These are phyloP conservation scores for Calonectria naviculata DNA, from an alignment of 2,329 filamentous ascomycete genomes.

Conservation along the genomic window DNA sequence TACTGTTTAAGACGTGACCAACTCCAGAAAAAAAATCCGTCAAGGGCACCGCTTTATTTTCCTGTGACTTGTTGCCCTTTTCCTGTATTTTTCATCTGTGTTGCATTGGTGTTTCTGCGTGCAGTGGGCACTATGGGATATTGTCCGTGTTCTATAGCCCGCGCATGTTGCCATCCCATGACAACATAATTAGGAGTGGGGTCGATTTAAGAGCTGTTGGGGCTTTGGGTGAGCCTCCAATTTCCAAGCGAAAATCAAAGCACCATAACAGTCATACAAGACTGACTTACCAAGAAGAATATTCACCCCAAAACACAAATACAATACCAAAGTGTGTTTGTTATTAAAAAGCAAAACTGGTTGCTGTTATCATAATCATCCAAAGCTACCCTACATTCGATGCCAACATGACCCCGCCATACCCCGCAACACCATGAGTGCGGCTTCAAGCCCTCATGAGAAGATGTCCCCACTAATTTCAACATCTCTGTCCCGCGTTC, in stretches of 20 bases:
- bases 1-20: too few species aligned
- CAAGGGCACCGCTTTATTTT: too few species aligned
- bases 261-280: too few species aligned
- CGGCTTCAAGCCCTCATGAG: constrained; percentile 1
- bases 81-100: neutral
- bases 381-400: constrained; percentile 12
- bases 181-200: neutral
- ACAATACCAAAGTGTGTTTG: neutral
- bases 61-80: too few species aligned
- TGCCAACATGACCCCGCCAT: constrained; percentile 17
- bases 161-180: neutral
- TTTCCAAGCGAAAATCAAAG: neutral
- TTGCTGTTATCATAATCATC: neutral
- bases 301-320: neutral
- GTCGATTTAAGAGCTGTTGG: neutral
- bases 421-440: constrained; percentile 22
- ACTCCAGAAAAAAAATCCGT: too few species aligned
- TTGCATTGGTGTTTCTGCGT: neutral
- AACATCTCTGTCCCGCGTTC: neutral
- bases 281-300: too few species aligned
- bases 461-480: neutral
- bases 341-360: too few species aligned
- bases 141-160: neutral
- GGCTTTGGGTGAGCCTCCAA: too few species aligned
- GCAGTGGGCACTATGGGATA: neutral